Evolutionary conservation across 192 early-diverging fungal species (phyloP), one percentile per base, ranked within the genome.

Genomic region (Backusella westeae): DNA sequence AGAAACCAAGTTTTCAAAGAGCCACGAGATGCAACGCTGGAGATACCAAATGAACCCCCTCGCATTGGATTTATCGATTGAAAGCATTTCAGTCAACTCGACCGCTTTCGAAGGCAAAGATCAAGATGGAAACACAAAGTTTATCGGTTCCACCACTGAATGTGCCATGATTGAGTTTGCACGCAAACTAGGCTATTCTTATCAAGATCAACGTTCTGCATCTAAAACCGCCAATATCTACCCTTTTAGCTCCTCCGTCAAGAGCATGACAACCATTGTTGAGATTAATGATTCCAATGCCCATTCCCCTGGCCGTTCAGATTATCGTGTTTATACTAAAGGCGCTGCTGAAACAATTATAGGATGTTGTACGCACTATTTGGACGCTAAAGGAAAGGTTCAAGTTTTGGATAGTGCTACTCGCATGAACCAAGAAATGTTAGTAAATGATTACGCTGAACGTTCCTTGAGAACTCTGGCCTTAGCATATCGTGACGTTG

Each of bases 211-310:
- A 26, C 83, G 93, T 65, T 69, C 79, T 2, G 81, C 85, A 66
- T 56, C 65, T 77, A 85, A 83, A 68, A 71, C 89, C 23, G 85
- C 87, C 19, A 90, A 93, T 53, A 84, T 97, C 38, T 91, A 91
- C 70, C 96, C 97, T 38, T 99, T 99, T 87, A 91, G 91, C 39
- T 96, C 95, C 10, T 88, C 93, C 74, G 89, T 90, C 67, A 99
- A 99, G 88, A 87, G 93, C 68, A 98, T 98, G 96, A 89, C 92
- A 21, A 92, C 91, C 3, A 78, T 93, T 69, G 82, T 91, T 17
- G 85, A 88, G 34, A 67, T 80, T 6, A 77, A 77, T 1, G 75
- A 80, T 1, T 53, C 63, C 19, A 49, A 72, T 29, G 77, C 59
- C 7, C 56, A 56, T 41, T 75, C 80, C 0, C 59, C 74, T 2